Conservation (phyloP, 2,329 filamentous ascomycete species). For the Cercospora zeina region DNA sequence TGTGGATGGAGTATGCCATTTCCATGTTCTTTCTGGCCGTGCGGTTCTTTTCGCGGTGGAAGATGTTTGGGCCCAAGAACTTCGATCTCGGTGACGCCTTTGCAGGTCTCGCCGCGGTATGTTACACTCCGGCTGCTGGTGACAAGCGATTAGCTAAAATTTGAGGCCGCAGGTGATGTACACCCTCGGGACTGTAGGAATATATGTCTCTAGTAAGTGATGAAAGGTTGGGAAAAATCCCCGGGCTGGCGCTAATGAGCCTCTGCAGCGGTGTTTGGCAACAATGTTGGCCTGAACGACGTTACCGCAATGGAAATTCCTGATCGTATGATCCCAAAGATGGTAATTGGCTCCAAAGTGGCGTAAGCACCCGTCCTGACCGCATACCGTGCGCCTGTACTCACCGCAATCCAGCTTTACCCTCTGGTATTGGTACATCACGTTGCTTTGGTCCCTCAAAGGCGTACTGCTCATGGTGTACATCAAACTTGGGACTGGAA, state of each 20-base stretch:
- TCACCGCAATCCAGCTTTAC: slow-evolving; percentile 23
- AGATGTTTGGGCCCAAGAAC: slow-evolving; percentile 22
- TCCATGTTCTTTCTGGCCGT: slow-evolving; percentile 18
- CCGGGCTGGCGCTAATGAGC: background rate
- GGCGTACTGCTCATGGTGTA: slow-evolving; percentile 40
- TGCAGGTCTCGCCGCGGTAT: slow-evolving; percentile 22
- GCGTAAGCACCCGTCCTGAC: slow-evolving; percentile 15
- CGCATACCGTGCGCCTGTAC: background rate
- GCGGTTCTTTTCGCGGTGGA: slow-evolving; percentile 24
- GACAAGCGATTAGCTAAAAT: background rate
- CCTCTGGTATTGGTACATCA: slow-evolving; percentile 43
- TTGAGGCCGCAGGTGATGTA: slow-evolving; percentile 16
- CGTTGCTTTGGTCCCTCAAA: slow-evolving; percentile 40
- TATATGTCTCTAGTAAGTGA: slow-evolving; percentile 24
- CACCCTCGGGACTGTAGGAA: slow-evolving; percentile 24
- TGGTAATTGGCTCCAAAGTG: slow-evolving; percentile 38
- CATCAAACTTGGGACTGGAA: slow-evolving; percentile 35
- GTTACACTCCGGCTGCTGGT: slow-evolving; percentile 7
- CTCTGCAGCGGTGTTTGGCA: slow-evolving; percentile 33
- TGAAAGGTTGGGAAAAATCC: background rate
- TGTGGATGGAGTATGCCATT: slow-evolving; percentile 25
- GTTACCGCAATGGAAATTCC: slow-evolving; percentile 36
- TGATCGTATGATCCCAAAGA: slow-evolving; percentile 29
- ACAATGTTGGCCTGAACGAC: slow-evolving; percentile 37
- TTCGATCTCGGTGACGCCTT: slow-evolving; percentile 26